A percentile compares a stretch with the other conserved stretches of the same genome.
phyloP scores from a whole-genome alignment of 768 basidiomycete species.

The Tephrocybe sp. region DNA sequence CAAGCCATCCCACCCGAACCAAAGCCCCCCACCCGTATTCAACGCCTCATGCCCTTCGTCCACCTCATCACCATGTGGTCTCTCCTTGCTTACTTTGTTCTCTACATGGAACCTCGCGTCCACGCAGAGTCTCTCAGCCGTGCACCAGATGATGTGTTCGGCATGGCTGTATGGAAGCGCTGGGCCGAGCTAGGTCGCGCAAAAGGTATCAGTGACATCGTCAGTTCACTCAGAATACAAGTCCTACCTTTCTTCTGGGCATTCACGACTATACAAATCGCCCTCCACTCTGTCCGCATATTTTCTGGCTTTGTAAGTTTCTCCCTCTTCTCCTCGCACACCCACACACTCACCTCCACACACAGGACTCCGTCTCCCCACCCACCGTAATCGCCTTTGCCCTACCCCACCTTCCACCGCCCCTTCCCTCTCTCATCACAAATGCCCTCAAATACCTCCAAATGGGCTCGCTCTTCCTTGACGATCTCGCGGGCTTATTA shows the following conservation, averaged over 20 bases:
- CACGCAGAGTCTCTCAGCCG: constrained; percentile 35
- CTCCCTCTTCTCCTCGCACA: not conserved
- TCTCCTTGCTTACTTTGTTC: constrained; percentile 64
- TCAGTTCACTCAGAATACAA: constrained; percentile 41
- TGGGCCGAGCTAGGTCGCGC: constrained; percentile 57
- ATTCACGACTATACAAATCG: constrained; percentile 69
- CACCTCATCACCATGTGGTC: constrained; percentile 65
- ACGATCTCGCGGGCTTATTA: constrained; percentile 67
- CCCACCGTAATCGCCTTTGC: constrained; percentile 58
- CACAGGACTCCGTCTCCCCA: constrained; percentile 55
- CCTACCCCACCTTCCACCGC: constrained; percentile 64
- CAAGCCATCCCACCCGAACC: not conserved
- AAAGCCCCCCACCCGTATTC: constrained; percentile 40
- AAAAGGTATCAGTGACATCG: constrained; percentile 29
- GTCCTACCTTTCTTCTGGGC: constrained; percentile 81
- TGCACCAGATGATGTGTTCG: too few species aligned
- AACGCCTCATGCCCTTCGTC: constrained; percentile 62
- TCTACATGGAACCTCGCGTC: constrained; percentile 59
- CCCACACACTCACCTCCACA: not conserved
- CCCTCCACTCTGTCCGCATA: constrained; percentile 69
- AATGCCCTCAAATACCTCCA: constrained; percentile 65
- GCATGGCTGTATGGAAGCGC: constrained; percentile 44
- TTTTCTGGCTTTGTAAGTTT: constrained; percentile 63
- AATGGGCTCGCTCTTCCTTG: constrained; percentile 63
- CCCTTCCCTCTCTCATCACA: constrained; percentile 58